A percentile compares a stretch with the other conserved stretches of the same genome.
Evolutionary conservation across 805 yeast species (phyloP).

Genomic region (Candida tibetensis): DNA sequence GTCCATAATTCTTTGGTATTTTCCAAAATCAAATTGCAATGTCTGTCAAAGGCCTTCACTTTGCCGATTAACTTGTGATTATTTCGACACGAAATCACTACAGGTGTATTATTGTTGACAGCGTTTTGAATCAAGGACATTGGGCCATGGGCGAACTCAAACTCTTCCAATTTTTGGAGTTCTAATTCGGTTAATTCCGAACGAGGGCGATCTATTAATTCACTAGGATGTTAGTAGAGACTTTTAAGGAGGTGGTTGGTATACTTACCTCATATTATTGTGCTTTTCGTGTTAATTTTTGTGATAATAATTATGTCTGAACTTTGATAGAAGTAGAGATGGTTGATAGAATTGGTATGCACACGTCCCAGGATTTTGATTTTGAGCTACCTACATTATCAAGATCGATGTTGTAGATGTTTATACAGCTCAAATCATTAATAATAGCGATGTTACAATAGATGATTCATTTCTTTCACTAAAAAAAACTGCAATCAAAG

Average conservation of each 20-base stretch:
- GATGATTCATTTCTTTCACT: too few species aligned
- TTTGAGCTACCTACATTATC: too few species aligned
- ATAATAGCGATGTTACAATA: too few species aligned
- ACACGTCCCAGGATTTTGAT: too few species aligned
- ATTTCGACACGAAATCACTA: conserved; percentile 85
- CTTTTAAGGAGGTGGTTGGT: too few species aligned
- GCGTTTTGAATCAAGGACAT: conserved; percentile 84
- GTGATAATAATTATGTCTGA: too few species aligned
- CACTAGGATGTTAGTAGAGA: conserved; percentile 45
- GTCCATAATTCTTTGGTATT: conserved; percentile 89
- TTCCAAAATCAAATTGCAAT: conserved; percentile 88
- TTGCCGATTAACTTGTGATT: conserved; percentile 88
- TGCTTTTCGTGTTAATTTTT: too few species aligned
- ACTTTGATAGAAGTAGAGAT: too few species aligned
- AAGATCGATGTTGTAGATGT: too few species aligned
- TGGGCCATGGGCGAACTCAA: conserved; percentile 88
- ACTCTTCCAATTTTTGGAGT: conserved; percentile 78
- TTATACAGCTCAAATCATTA: too few species aligned
- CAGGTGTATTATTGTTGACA: conserved; percentile 67
- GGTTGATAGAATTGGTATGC: too few species aligned
- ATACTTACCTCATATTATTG: background rate
- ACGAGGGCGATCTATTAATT: conserved; percentile 68
- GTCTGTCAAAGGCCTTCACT: conserved; percentile 94
- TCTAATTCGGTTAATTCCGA: conserved; percentile 80
- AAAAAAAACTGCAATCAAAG: too few species aligned